phyloP scores from a whole-genome alignment of 1,284 basidiomycete genomes.

The Bjerkandera adusta region DNA sequence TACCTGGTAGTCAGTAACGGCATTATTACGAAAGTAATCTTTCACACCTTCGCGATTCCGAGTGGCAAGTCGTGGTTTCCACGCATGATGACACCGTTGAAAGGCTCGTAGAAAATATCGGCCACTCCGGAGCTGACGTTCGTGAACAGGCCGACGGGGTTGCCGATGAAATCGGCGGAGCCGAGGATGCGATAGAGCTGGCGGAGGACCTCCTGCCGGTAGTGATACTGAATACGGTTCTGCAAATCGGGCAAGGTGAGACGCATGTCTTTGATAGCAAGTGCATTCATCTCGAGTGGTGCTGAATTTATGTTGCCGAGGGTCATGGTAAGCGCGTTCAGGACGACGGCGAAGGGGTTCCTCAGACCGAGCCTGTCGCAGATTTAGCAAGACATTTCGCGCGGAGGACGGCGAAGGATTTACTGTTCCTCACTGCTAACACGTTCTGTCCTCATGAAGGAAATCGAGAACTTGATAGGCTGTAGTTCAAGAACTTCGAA shows the following conservation, averaged over 20 bases:
- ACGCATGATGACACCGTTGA: constrained; percentile 96
- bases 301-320: constrained; percentile 98
- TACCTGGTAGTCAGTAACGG: constrained; percentile 29
- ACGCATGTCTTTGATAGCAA: constrained; percentile 95
- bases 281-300: constrained; percentile 92
- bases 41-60: constrained; percentile 88
- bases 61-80: constrained; percentile 95
- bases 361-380: constrained; percentile 69
- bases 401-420: too few relatives aligned
- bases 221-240: constrained; percentile 88
- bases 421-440: constrained; percentile 93
- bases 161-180: constrained; percentile 92
- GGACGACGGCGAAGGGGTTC: constrained; percentile 91
- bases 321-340: constrained; percentile 97
- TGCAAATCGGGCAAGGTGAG: constrained; percentile 84
- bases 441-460: constrained; percentile 96
- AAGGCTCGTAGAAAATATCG: constrained; percentile 99
- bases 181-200: constrained; percentile 97
- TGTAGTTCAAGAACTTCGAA: constrained; percentile 98
- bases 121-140: constrained; percentile 99
- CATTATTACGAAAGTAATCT: background rate
- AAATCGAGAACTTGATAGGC: constrained; percentile 89
- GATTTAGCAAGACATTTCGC: background rate
- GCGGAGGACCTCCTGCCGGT: constrained; percentile 90
- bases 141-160: constrained; percentile 95